Evolutionary conservation across 306 rosid genomes (phyloP).

Genomic region (Cicer cuneatum): DNA sequence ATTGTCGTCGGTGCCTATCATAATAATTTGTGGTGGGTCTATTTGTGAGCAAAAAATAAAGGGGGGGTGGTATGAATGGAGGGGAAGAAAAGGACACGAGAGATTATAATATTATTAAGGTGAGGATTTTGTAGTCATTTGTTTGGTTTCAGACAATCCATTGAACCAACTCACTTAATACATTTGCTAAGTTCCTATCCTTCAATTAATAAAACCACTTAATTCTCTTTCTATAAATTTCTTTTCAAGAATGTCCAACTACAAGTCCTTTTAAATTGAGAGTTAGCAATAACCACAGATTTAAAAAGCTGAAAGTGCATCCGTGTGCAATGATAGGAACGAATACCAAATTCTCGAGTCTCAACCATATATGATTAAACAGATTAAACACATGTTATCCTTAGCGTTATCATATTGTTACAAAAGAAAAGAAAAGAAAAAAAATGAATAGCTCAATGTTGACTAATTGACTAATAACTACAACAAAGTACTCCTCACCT

Average conservation of each 20-base stretch:
- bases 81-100: conserved; percentile 42
- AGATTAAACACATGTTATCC: not conserved
- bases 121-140: conserved; percentile 37
- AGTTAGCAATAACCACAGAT: conserved; percentile 36
- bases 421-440: not conserved
- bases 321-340: conserved; percentile 46
- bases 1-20: conserved; percentile 51
- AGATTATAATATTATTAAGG: conserved; percentile 35
- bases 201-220: conserved; percentile 1
- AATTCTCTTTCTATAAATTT: conserved; percentile 41
- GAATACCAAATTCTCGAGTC: conserved; percentile 15
- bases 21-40: conserved; percentile 47
- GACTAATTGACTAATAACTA: conserved; percentile 12
- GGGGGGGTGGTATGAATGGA: not conserved
- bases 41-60: conserved; percentile 10
- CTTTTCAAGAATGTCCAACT: conserved; percentile 10
- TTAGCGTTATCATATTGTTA: not conserved
- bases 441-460: not conserved
- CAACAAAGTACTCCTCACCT: not conserved
- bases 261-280: conserved; percentile 1
- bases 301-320: conserved; percentile 37
- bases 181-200: conserved; percentile 14
- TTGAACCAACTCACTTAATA: conserved; percentile 41
- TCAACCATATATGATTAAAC: conserved; percentile 1
- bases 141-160: conserved; percentile 38